phyloP scores from a whole-genome alignment of 2,329 filamentous ascomycete genomes.

The Aspergillus pseudotamarii region DNA sequence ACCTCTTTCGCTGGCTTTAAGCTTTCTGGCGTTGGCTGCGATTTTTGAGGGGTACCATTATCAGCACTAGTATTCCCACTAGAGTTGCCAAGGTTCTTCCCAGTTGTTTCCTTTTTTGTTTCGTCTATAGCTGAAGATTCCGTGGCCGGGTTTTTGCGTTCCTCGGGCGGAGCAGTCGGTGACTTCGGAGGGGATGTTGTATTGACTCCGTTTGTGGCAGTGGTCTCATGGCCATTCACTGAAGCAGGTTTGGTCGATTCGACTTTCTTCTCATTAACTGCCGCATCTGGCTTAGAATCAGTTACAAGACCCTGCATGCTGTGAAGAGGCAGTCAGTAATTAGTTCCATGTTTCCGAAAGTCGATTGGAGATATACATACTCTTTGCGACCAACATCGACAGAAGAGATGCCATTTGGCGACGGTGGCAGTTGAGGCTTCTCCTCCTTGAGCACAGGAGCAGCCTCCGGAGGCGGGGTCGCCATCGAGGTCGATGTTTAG shows the following conservation, averaged over 20 bases:
- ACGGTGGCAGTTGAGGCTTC: constrained; percentile 43
- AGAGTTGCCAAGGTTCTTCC: constrained; percentile 2
- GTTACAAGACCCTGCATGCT: constrained; percentile 27
- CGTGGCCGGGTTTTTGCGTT: constrained; percentile 15
- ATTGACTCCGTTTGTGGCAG: constrained; percentile 32
- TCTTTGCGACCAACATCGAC: constrained; percentile 29
- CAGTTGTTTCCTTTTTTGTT: constrained; percentile 10
- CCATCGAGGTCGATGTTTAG: constrained; percentile 36
- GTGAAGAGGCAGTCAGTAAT: constrained; percentile 20
- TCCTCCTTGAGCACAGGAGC: constrained; percentile 42
- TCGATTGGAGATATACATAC: constrained; percentile 28
- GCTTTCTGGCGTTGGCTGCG: constrained; percentile 13
- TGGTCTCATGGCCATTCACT: constrained; percentile 35
- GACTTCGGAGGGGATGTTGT: constrained; percentile 36
- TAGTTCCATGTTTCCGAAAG: background rate
- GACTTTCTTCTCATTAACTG: constrained; percentile 18
- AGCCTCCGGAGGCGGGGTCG: constrained; percentile 48
- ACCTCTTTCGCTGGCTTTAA: constrained; percentile 16
- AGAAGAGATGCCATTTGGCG: constrained; percentile 36
- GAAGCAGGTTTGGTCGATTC: constrained; percentile 20
- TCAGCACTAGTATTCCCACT: constrained; percentile 2
- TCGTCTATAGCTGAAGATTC: constrained; percentile 15
- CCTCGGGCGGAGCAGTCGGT: constrained; percentile 20
- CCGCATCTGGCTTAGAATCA: constrained; percentile 28
- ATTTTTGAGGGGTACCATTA: constrained; percentile 10